Evolutionary conservation across 1,284 basidiomycete genomes (phyloP).

Genomic region (Boletus austroedulis): DNA sequence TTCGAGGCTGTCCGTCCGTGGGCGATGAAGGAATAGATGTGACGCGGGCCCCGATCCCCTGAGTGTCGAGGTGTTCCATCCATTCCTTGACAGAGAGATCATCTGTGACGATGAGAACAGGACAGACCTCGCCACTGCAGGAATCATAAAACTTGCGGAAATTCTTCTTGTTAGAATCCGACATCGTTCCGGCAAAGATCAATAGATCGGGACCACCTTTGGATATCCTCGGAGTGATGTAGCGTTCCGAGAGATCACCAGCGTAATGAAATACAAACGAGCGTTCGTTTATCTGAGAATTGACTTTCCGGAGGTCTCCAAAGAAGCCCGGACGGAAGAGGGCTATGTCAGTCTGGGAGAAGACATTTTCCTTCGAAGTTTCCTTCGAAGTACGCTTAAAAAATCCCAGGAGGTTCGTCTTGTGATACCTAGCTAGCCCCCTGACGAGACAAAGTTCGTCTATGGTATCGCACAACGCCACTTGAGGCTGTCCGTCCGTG

Average conservation of each 20-base stretch:
- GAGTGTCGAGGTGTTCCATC: conserved; percentile 5
- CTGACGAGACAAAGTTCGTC: conserved; percentile 30
- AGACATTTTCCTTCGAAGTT: conserved; percentile 14
- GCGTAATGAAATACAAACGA: conserved; percentile 25
- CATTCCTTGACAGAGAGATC: conserved; percentile 9
- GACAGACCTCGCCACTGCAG: conserved; percentile 27
- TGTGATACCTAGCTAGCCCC: conserved; percentile 20
- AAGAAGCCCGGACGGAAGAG: conserved; percentile 19
- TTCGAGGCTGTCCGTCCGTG: neutral
- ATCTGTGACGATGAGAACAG: conserved; percentile 26
- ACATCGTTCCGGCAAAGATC: conserved; percentile 21
- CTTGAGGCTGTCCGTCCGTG: neutral
- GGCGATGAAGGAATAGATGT: conserved; percentile 5
- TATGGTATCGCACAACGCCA: conserved; percentile 9
- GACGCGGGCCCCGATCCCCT: conserved; percentile 23
- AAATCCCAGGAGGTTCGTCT: conserved; percentile 14
- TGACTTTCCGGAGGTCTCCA: conserved; percentile 21
- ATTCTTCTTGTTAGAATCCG: conserved; percentile 10
- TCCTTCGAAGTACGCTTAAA: conserved; percentile 20
- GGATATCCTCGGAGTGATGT: conserved; percentile 17
- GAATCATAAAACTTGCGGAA: conserved; percentile 19
- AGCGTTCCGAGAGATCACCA: conserved; percentile 14
- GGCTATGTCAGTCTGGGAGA: conserved; percentile 20
- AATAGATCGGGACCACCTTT: conserved; percentile 29
- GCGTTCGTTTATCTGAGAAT: conserved; percentile 28